These are phyloP conservation scores for Didymella exigua DNA, from an alignment of 2,329 filamentous ascomycete genomes.

Conservation along the genomic window DNA sequence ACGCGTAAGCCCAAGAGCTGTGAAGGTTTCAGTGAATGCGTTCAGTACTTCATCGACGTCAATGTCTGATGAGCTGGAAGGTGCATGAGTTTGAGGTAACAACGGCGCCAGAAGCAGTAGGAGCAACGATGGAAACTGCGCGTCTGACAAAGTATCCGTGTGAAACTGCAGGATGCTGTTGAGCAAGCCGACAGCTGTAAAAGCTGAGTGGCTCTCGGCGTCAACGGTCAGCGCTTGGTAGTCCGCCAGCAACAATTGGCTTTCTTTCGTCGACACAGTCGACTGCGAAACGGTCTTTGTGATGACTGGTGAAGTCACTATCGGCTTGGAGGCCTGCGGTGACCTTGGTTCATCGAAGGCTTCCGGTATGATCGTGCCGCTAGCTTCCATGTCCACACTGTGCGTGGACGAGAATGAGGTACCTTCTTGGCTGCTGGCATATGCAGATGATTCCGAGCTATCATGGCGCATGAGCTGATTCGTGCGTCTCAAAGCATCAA, in stretches of 20 bases:
- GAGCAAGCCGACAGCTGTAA: conserved; percentile 51
- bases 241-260: conserved; percentile 44
- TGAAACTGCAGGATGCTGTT: conserved; percentile 51
- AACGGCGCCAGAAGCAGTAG: conserved; percentile 55
- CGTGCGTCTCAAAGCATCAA: conserved; percentile 47
- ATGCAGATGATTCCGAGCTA: conserved; percentile 49
- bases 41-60: conserved; percentile 43
- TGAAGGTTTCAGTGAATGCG: conserved; percentile 49
- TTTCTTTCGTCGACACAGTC: conserved; percentile 34
- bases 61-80: conserved; percentile 33
- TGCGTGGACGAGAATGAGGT: conserved; percentile 36
- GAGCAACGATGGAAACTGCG: conserved; percentile 55
- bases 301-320: conserved; percentile 21
- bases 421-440: conserved; percentile 39
- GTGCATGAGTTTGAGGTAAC: conserved; percentile 50
- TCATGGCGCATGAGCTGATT: conserved; percentile 50
- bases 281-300: conserved; percentile 34
- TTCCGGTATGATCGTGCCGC: conserved; percentile 50
- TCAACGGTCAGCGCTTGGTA: conserved; percentile 45
- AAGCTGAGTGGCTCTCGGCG: conserved; percentile 44
- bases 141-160: conserved; percentile 49
- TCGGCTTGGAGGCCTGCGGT: conserved; percentile 29
- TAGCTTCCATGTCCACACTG: conserved; percentile 48
- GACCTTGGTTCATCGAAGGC: conserved; percentile 33
- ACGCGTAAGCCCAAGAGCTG: conserved; percentile 44